Percentiles rank a stretch among this genome's conserved stretches.
Evolutionary conservation across 2,329 filamentous ascomycete genomes (phyloP).

Genomic region (Magnaporthiopsis poae): DNA sequence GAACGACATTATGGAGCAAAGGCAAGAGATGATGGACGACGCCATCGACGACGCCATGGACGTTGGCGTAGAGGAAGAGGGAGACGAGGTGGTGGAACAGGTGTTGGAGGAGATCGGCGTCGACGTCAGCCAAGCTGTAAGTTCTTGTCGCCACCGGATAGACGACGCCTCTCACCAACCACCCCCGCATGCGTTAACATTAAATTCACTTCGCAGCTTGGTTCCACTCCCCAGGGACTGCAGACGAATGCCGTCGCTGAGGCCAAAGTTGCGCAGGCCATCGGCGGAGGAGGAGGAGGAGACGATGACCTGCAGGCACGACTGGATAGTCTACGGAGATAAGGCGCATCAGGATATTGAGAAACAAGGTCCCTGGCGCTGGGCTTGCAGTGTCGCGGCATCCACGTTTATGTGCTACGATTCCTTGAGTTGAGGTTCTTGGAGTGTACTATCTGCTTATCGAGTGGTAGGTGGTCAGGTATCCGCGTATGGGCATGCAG

Average conservation of each 20-base stretch:
- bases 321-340: constrained; percentile 66
- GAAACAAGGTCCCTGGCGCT: background rate
- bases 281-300: constrained; percentile 55
- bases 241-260: constrained; percentile 66
- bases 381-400: background rate
- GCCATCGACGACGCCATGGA: constrained; percentile 95
- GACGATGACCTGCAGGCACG: constrained; percentile 92
- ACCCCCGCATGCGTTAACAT: constrained; percentile 17
- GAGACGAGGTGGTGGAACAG: constrained; percentile 93
- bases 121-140: constrained; percentile 78
- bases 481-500: background rate
- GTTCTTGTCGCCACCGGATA: constrained; percentile 24
- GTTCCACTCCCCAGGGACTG: constrained; percentile 78
- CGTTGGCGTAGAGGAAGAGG: constrained; percentile 80
- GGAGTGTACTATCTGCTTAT: background rate
- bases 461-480: background rate
- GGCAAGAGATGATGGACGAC: constrained; percentile 99
- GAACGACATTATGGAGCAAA: constrained; percentile 98
- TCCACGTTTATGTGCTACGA: no score
- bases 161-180: background rate
- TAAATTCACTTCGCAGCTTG: constrained; percentile 50
- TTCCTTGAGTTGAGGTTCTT: background rate
- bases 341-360: background rate
- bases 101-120: constrained; percentile 94
- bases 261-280: constrained; percentile 72